Evolutionary conservation across 495 filamentous ascomycete genomes (phyloP), one percentile per base, ranked within the genome.

Genomic region (Daldinia vernicosa): DNA sequence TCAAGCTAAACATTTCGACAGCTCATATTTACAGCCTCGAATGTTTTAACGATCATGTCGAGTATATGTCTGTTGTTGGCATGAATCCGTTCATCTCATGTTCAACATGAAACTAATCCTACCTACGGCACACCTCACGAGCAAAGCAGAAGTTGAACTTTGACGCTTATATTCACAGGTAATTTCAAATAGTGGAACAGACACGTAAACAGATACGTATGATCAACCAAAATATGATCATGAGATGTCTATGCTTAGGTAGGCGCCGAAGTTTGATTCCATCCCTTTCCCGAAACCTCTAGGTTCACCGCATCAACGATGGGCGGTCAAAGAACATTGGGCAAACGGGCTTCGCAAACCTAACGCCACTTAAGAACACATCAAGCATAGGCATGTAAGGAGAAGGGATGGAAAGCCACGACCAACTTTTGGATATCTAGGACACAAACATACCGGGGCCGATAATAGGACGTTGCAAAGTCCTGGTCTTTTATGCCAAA

Each of bases 21-120:
- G 15, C 39, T 22, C 26, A 63, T 32, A 53, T 63, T 57, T 40
- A 40, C 52, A 30, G 43, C 8, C 47, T 53, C 58, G 33, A 63
- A 26, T 15, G 6, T n/a, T 59, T 5, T 11, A 47, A 47, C 59
- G 39, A 52, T n/a, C 2, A 28, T 37, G 11, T 17, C 32, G 33
- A 47, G 51, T 35, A 30, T 58, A 24, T 6, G 27, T 53, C 12
- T 53, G n/a, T n/a, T 7, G 27, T 30, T 52, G n/a, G 15, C 11
- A 52, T 40, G 30, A 52, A 52, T 22, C 39, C 7, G 19, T 57
- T 19, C 54, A 63, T 59, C 45, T 37, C 27, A 17, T 63, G 43
- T 47, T 47, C 19, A 47, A 7, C 17, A 11, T 47, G 19, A 47
- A 8, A 22, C 5, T 24, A 47, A 47, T 47, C 43, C 26, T 53